Evolutionary conservation across 2,329 filamentous ascomycete genomes (phyloP), one percentile per base, ranked within the genome.

Genomic region (Xylaria sp.): DNA sequence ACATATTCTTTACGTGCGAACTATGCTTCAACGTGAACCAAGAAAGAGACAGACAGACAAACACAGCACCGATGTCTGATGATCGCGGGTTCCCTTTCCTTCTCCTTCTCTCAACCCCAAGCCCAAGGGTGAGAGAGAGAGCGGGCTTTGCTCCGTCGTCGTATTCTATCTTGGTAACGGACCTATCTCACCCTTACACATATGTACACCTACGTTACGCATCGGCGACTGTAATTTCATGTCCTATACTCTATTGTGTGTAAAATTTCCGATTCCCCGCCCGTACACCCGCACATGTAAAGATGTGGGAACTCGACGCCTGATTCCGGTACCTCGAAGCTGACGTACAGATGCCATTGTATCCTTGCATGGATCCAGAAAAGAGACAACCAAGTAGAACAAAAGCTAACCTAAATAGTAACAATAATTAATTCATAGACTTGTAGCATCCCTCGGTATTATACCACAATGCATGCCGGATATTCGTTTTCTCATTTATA

Each of bases 341-440:
- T 65, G 62, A 65, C 62, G 59, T 65, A 65, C 62, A 64, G n/a
- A 57, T 21, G 51, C 58, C 53, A 42, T 61, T 47, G 43, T 14
- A 37, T 31, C 9, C 50, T 58, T 62, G 62, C 62, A 62, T 64
- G 62, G 58, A 23, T 35, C 9, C 33, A 9, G 28, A 31, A 31
- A 31, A 9, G 9, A 5, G 4, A 31, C 5, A 31, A 9, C 28
- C 5, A 31, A 31, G 9, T 31, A 31, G 5, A 31, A 31, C n/a
- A n/a, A n/a, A n/a, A n/a, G n/a, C n/a, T n/a, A n/a, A n/a, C n/a
- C n/a, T n/a, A n/a, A n/a, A n/a, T n/a, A n/a, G 9, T 9, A 31
- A 31, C 28, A 31, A 31, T 31, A 31, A 31, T 31, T n/a, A 31
- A 31, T 9, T 31, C n/a, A 45, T 28, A 28, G 47, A 61, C 47